Evolutionary conservation across 2,329 filamentous ascomycete species (phyloP).

Genomic region (Ceratocystis lukuohia): DNA sequence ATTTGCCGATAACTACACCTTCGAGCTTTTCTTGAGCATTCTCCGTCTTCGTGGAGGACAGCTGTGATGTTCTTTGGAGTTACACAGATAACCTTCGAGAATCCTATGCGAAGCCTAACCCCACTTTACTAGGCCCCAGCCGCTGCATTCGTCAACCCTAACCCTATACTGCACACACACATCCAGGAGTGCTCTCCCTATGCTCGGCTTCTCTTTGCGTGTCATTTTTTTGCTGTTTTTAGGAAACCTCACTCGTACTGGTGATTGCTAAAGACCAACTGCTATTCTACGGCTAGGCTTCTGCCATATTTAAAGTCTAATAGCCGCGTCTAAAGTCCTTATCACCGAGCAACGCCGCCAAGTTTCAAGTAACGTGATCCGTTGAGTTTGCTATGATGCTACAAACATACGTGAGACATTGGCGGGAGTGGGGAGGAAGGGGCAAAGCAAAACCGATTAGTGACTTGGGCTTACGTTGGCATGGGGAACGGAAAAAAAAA

Average conservation of each 20-base stretch:
- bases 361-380: not conserved
- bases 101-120: not conserved
- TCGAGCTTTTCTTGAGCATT: not conserved
- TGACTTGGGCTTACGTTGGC: too few relatives aligned
- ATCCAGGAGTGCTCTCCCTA: not conserved
- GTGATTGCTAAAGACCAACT: not conserved
- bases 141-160: not conserved
- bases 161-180: not conserved
- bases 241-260: too few relatives aligned
- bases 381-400: not conserved
- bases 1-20: not conserved
- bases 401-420: conserved; percentile 3
- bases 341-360: not conserved
- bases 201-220: not conserved
- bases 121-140: not conserved
- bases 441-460: not conserved
- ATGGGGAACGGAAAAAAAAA: too few relatives aligned
- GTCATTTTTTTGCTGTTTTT: too few relatives aligned
- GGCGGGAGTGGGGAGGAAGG: not conserved
- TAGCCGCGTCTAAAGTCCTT: not conserved
- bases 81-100: not conserved
- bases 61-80: not conserved
- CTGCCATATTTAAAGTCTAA: not conserved
- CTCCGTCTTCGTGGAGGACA: not conserved
- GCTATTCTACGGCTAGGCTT: not conserved